These are phyloP conservation scores for Boletus eberwhitei DNA, from an alignment of 768 basidiomycete genomes.

Conservation along the genomic window DNA sequence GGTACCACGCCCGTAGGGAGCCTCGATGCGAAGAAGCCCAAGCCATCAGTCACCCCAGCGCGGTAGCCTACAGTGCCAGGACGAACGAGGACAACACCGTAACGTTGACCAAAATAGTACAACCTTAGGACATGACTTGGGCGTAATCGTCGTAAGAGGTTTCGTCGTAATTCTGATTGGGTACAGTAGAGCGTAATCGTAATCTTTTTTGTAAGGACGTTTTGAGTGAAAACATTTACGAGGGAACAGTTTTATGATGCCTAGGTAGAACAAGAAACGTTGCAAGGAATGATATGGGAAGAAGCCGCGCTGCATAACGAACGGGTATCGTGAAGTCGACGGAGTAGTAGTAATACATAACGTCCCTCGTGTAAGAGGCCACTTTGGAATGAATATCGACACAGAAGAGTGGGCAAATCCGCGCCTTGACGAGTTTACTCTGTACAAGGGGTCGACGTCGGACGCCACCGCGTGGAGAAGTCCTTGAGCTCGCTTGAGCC, in stretches of 20 bases:
- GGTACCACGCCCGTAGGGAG: constrained; percentile 3
- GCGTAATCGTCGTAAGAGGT: background rate
- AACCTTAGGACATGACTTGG: background rate
- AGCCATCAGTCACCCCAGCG: constrained; percentile 15
- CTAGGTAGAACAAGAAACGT: background rate
- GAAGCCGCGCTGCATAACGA: constrained; percentile 1
- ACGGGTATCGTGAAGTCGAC: constrained; percentile 3
- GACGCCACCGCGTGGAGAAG: background rate
- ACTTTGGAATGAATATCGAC: background rate
- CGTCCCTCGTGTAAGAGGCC: background rate
- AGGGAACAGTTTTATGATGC: background rate
- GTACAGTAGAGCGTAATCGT: constrained; percentile 20
- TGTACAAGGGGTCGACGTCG: background rate
- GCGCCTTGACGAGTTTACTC: background rate
- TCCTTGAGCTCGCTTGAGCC: constrained; percentile 3
- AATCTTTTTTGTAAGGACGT: constrained; percentile 2
- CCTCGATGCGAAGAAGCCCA: background rate
- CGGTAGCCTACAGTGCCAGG: constrained; percentile 6
- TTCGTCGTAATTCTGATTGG: constrained; percentile 3
- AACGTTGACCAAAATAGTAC: constrained; percentile 19
- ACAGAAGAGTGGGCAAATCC: background rate
- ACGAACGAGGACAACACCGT: constrained; percentile 4
- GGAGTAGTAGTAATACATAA: constrained; percentile 3
- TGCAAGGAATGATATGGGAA: background rate
- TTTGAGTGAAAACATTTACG: background rate